Evolutionary conservation across 352 stramenopile species (phyloP).

Genomic region (Phytophthora foliorum): DNA sequence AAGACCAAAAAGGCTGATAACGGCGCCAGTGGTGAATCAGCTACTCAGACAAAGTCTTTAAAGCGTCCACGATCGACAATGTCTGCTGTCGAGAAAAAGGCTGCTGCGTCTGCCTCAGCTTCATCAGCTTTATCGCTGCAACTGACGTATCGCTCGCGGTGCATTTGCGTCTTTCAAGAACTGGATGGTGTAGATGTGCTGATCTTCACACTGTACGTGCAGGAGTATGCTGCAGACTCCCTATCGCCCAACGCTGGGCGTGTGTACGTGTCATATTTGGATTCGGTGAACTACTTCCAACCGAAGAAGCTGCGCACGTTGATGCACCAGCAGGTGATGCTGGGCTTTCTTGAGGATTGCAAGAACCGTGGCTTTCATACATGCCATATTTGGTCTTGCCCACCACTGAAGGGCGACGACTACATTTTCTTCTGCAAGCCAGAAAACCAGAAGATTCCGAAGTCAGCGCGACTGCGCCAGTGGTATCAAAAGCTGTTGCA

Average conservation of each 20-base stretch:
- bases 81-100: conserved; percentile 32
- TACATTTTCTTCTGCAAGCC: conserved; percentile 94
- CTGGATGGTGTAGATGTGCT: conserved; percentile 89
- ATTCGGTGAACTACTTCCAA: conserved; percentile 92
- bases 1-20: conserved; percentile 61
- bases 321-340: conserved; percentile 92
- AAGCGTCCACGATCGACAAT: conserved; percentile 64
- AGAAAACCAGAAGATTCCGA: conserved; percentile 92
- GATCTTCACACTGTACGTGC: conserved; percentile 92
- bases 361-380: conserved; percentile 90
- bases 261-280: conserved; percentile 91
- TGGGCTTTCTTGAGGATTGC: conserved; percentile 89
- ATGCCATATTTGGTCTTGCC: conserved; percentile 93
- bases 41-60: conserved; percentile 63
- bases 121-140: conserved; percentile 58
- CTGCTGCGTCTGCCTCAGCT: conserved; percentile 18
- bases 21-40: conserved; percentile 17
- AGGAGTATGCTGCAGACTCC: conserved; percentile 86
- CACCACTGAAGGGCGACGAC: conserved; percentile 87
- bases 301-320: conserved; percentile 89
- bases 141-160: conserved; percentile 88
- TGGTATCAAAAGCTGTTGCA: conserved; percentile 91
- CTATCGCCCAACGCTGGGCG: conserved; percentile 80
- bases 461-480: conserved; percentile 82
- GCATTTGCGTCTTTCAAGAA: conserved; percentile 92